Base-by-base conservation (phyloP, 495 filamentous ascomycete species). In the Opeltia flavorubescens region DNA sequence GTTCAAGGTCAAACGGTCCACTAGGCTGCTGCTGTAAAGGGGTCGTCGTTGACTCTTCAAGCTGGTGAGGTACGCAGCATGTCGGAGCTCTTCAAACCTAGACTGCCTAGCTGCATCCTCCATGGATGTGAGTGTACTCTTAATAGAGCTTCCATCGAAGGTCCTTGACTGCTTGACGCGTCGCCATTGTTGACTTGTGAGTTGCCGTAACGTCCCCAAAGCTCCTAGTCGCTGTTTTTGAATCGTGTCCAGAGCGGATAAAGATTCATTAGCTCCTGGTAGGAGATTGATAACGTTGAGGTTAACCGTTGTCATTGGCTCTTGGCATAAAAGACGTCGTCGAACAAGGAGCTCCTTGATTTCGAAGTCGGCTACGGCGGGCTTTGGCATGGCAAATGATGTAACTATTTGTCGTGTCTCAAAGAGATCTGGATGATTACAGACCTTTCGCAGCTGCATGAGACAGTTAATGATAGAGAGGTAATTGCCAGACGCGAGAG, bases 391-490 rank as follows among this genome's bases (percentile, higher is more conserved):
- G 6, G 88, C 88, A 61, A 94, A 94, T 4, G 89, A 95, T 1
- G 86, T 96, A 55, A 93, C 88, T 58, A 99, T 95, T n/a, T 84
- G 86, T 12, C 93, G 77, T n/a, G 91, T 93, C 52, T 95, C 84
- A 58, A 99, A 99, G 12, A 96, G 74, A 66, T 99, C 93, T 0
- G 93, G 93, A 58, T 99, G 93, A 55, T 96, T 96, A 71, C 93
- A 99, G 35, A 99, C 93, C 60, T 95, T 95, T 20, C 93, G 80
- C 25, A 99, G 72, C 59, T 94, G 89, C 91, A 99, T 94, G 35
- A 99, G 67, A 63, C 93, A 95, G 62, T 94, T 95, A 62, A 96
- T 95, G 59, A 96, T 95, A 7, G 85, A 94, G 53, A 96, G 77
- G 59, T 95, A 95, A 55, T 96, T 99, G 17, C 93, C 93, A 1